Evolutionary conservation across 169 alveolate species (phyloP).

Genomic region (Hammondia hammondi): DNA sequence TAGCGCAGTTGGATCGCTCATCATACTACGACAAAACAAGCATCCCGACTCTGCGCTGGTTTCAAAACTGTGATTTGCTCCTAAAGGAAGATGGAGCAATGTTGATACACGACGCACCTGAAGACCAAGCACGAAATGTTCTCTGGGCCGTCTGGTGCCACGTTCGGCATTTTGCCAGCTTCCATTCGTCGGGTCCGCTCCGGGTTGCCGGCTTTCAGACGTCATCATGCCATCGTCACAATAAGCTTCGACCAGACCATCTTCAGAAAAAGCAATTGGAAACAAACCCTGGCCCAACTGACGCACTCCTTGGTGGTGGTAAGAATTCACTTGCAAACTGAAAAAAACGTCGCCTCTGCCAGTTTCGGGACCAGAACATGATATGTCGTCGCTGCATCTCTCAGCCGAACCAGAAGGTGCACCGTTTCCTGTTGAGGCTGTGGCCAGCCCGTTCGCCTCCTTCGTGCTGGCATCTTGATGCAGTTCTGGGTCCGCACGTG

Average conservation of each 20-base stretch:
- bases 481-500: background rate
- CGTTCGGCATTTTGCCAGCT: background rate
- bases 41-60: too few species aligned
- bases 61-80: too few species aligned
- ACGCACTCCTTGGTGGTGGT: conserved; percentile 61
- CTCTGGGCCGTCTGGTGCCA: background rate
- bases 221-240: conserved; percentile 35
- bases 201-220: background rate
- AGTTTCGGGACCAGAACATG: background rate
- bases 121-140: background rate
- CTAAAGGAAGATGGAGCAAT: background rate
- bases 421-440: background rate
- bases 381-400: background rate
- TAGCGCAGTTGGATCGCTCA: too few species aligned
- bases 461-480: background rate
- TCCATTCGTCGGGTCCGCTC: background rate
- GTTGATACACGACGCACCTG: background rate
- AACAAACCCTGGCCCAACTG: conserved; percentile 25
- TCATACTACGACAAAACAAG: too few species aligned
- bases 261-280: conserved; percentile 50
- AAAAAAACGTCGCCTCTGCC: background rate
- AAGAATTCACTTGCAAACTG: conserved; percentile 44
- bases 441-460: background rate
- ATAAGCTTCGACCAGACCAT: conserved; percentile 57
- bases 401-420: background rate